These are phyloP conservation scores for Trichoderma virens DNA, from an alignment of 495 filamentous ascomycete species.

Conservation along the genomic window DNA sequence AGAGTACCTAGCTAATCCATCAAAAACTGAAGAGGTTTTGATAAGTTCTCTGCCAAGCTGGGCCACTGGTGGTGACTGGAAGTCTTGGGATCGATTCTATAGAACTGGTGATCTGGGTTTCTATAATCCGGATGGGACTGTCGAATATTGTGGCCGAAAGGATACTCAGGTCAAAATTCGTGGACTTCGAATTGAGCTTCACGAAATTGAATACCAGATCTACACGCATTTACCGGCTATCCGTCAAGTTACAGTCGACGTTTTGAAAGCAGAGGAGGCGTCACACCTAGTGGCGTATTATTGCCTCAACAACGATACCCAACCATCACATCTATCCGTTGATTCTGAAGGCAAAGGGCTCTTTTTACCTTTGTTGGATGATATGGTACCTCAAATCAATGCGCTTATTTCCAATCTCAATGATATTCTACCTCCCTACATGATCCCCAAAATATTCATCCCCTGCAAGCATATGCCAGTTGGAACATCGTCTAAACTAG, in stretches of 20 bases:
- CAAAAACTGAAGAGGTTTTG: slow-evolving; percentile 44
- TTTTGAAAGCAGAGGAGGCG: slow-evolving; percentile 12
- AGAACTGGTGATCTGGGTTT: slow-evolving; percentile 42
- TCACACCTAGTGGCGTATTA: slow-evolving; percentile 11
- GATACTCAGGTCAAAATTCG: slow-evolving; percentile 23
- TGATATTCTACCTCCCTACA: slow-evolving; percentile 77
- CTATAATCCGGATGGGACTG: slow-evolving; percentile 25
- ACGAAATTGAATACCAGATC: slow-evolving; percentile 18
- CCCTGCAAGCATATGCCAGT: not conserved
- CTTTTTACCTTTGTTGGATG: not conserved
- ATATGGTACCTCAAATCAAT: slow-evolving; percentile 31
- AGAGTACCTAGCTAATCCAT: slow-evolving; percentile 46
- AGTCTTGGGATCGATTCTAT: slow-evolving; percentile 20
- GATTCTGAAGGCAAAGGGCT: slow-evolving; percentile 48
- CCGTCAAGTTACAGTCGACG: slow-evolving; percentile 13
- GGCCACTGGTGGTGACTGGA: slow-evolving; percentile 16
- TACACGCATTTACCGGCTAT: not conserved
- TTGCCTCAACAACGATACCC: slow-evolving; percentile 24
- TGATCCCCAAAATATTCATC: slow-evolving; percentile 26
- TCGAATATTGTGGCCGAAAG: slow-evolving; percentile 10
- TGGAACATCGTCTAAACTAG: slow-evolving; percentile 28
- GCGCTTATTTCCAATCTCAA: slow-evolving; percentile 53
- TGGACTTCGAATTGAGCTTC: slow-evolving; percentile 24
- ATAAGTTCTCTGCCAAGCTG: slow-evolving; percentile 25
- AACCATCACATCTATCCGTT: not conserved